Evolutionary conservation across 306 rosid species (phyloP), one percentile per base, ranked within the genome.

Genomic region (Vicia sativa): DNA sequence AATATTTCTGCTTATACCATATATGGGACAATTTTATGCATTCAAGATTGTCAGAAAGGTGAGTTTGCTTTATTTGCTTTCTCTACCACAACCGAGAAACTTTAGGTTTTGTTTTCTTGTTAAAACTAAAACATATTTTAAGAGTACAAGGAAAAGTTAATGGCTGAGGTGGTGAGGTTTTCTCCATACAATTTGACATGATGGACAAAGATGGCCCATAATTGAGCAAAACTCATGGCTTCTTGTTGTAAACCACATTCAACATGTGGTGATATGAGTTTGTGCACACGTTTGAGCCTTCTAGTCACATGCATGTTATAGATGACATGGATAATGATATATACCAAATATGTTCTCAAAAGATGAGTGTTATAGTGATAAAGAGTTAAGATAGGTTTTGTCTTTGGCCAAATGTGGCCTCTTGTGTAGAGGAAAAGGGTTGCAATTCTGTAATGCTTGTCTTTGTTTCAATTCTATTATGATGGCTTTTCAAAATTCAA

Each of bases 211-310:
- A 75, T 65, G 84, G 71, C 14, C 73, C 79, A 64, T 45, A 58
- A 64, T 73, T 57, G 67, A 59, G 85, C 25, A 55, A 53, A 45
- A 8, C 85, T 77, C 80, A 77, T 74, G 85, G 75, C 19, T 64
- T 48, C 43, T 29, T 64, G 72, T 5, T 60, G 77, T 69, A 74
- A 2, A 41, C 6, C 31, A n/a, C 78, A 70, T 58, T 74, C 26
- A 55, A 60, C 82, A 65, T 70, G 82, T 81, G 85, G 71, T 42
- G 48, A 26, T 39, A 1, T 9, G 65, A 25, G 75, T 46, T 34
- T 53, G 26, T 6, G 29, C 85, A 81, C 85, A 77, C 74, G 77
- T 65, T 35, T 62, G 28, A 60, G 58, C 11, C 67, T 55, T 15
- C 5, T 9, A 0, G 57, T 65, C 87, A 76, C 80, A 46, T 34